phyloP scores from a whole-genome alignment of 176 grass and related monocot genomes.

The Melocanna baccifera region DNA sequence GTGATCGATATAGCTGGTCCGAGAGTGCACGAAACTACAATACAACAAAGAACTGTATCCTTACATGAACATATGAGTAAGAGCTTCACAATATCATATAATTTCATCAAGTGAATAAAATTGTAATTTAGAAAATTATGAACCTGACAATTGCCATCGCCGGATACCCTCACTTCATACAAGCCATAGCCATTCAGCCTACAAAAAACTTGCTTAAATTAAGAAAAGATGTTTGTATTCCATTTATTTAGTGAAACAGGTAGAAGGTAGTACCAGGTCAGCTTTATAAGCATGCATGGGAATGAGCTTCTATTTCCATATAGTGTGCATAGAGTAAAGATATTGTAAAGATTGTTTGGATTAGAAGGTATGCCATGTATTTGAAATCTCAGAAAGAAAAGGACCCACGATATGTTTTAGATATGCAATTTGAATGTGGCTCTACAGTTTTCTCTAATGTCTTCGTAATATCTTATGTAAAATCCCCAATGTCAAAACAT shows the following conservation, averaged over 20 bases:
- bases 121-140: not conserved
- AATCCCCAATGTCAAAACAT: slow-evolving; percentile 3
- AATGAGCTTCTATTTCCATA: not conserved
- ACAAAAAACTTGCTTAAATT: slow-evolving; percentile 29
- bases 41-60: slow-evolving; percentile 12
- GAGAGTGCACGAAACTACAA: slow-evolving; percentile 95
- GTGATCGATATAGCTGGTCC: slow-evolving; percentile 83
- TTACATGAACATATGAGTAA: slow-evolving; percentile 5
- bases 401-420: not conserved
- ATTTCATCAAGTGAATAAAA: slow-evolving; percentile 23
- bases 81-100: not conserved
- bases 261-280: not conserved
- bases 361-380: not conserved
- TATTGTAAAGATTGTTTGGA: slow-evolving; percentile 17
- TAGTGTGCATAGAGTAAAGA: slow-evolving; percentile 11
- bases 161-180: slow-evolving; percentile 83
- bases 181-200: slow-evolving; percentile 89
- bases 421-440: not conserved
- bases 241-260: slow-evolving; percentile 17
- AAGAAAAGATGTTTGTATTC: slow-evolving; percentile 4
- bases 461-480: not conserved
- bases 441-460: not conserved
- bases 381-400: slow-evolving; percentile 5
- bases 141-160: slow-evolving; percentile 99
- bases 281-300: not conserved